Evolutionary conservation across 345 rosid genomes (phyloP).

Genomic region (Sisymbrium altissimum): DNA sequence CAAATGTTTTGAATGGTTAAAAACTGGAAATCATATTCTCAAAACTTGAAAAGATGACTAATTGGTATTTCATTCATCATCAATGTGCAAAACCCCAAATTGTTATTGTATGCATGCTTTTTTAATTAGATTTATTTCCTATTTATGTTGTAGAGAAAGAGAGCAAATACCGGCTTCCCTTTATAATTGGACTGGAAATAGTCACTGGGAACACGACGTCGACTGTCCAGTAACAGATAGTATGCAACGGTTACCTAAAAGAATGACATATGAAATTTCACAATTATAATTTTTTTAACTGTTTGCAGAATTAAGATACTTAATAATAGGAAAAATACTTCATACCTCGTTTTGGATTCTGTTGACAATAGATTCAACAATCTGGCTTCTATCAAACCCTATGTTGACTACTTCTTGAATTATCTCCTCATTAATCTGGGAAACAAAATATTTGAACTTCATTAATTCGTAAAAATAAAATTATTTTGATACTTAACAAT

Average conservation of each 20-base stretch:
- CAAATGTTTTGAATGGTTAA: neutral
- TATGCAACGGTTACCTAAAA: slow-evolving; percentile 86
- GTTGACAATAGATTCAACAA: slow-evolving; percentile 59
- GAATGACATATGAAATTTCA: slow-evolving; percentile 2
- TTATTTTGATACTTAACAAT: neutral
- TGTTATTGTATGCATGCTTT: neutral
- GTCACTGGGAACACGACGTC: slow-evolving; percentile 50
- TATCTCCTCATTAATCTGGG: slow-evolving; percentile 78
- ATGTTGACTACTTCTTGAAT: slow-evolving; percentile 56
- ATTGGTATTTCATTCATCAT: neutral
- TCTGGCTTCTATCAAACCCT: slow-evolving; percentile 63
- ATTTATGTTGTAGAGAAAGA: neutral
- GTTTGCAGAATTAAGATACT: no score
- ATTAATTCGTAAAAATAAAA: neutral
- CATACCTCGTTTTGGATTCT: slow-evolving; percentile 69
- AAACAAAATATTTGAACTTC: neutral
- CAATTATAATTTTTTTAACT: neutral
- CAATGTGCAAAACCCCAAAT: neutral
- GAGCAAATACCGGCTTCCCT: slow-evolving; percentile 47
- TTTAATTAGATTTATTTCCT: neutral
- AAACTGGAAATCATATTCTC: neutral
- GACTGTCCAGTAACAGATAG: slow-evolving; percentile 63
- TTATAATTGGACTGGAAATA: slow-evolving; percentile 54
- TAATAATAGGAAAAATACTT: neutral
- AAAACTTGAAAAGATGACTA: neutral